These are phyloP conservation scores for Arthrobotrys conoides DNA, from an alignment of 2,329 filamentous ascomycete species.

Conservation along the genomic window DNA sequence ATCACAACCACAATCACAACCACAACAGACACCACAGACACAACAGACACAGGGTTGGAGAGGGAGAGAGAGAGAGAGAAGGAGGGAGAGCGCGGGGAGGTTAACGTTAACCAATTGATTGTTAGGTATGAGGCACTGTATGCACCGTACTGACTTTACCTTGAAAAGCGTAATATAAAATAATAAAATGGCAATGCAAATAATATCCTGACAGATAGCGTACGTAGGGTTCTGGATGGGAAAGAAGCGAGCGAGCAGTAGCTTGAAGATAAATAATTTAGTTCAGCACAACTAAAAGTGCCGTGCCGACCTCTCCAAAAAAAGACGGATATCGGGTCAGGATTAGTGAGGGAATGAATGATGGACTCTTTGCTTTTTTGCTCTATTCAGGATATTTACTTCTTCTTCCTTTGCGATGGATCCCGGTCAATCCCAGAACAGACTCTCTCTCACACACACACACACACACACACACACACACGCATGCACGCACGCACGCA, in stretches of 20 bases:
- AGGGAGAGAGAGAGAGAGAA: too few relatives aligned
- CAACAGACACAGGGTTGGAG: neutral
- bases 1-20: too few relatives aligned
- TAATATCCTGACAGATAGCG: slow-evolving; percentile 58
- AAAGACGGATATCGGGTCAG: slow-evolving; percentile 53
- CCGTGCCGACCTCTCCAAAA: slow-evolving; percentile 58
- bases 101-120: too few relatives aligned
- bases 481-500: neutral
- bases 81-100: too few relatives aligned
- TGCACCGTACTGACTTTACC: slow-evolving; percentile 35
- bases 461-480: neutral
- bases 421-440: slow-evolving; percentile 12
- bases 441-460: neutral
- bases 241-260: slow-evolving; percentile 60
- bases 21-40: neutral
- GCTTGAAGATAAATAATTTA: slow-evolving; percentile 61
- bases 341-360: neutral
- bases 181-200: slow-evolving; percentile 59
- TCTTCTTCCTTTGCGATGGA: slow-evolving; percentile 23
- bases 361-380: slow-evolving; percentile 34
- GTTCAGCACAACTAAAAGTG: slow-evolving; percentile 34
- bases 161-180: slow-evolving; percentile 57
- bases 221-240: slow-evolving; percentile 59
- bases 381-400: slow-evolving; percentile 32
- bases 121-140: too few relatives aligned